Conservation (phyloP, 768 basidiomycete species). For the Lactarius quietus region DNA sequence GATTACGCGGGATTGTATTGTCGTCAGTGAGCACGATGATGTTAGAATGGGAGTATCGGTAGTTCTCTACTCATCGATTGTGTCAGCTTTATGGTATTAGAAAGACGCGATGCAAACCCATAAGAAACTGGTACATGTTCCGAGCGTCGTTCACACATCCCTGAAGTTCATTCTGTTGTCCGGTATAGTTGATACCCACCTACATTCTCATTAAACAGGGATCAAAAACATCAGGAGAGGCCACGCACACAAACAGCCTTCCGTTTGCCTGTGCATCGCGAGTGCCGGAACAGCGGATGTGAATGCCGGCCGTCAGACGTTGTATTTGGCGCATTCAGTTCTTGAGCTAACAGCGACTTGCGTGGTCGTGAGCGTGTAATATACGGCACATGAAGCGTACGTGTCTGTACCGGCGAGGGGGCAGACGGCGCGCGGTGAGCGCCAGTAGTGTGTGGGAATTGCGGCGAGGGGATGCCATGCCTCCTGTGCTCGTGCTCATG, state of each 20-base stretch:
- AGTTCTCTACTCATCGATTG: constrained; percentile 16
- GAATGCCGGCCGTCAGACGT: neutral
- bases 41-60: constrained; percentile 48
- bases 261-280: constrained; percentile 82
- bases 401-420: neutral
- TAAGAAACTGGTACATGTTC: constrained; percentile 77
- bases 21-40: constrained; percentile 88
- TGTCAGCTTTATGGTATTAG: constrained; percentile 2
- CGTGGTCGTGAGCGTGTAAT: neutral
- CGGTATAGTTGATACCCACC: constrained; percentile 89
- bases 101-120: constrained; percentile 42
- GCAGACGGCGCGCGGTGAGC: neutral
- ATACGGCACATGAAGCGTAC: neutral
- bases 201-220: constrained; percentile 31
- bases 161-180: constrained; percentile 57
- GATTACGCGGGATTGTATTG: constrained; percentile 51
- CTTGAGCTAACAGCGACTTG: constrained; percentile 11
- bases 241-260: constrained; percentile 80
- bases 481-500: constrained; percentile 4
- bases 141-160: constrained; percentile 93
- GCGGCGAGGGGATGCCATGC: neutral
- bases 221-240: neutral
- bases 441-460: neutral
- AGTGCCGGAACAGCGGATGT: constrained; percentile 63
- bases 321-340: neutral